A percentile compares a stretch with the other conserved stretches of the same genome.
Evolutionary conservation across 768 basidiomycete genomes (phyloP).

Genomic region (Mycena chlorophos): DNA sequence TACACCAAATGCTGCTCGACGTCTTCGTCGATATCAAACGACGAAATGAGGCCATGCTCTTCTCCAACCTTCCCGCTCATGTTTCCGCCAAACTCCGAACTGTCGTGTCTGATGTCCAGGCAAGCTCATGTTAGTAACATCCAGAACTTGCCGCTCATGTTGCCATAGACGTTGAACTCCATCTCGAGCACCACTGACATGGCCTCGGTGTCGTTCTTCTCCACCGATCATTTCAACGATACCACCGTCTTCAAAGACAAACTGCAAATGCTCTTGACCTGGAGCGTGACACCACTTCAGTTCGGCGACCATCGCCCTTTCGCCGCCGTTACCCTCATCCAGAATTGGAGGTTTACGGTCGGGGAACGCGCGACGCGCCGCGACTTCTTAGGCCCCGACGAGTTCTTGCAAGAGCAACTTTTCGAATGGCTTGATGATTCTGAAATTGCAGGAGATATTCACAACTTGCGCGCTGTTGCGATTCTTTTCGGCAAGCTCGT

Average conservation of each 20-base stretch:
- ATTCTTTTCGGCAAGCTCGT: constrained; percentile 73
- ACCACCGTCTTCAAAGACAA: constrained; percentile 58
- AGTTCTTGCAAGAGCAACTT: constrained; percentile 70
- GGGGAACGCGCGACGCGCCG: constrained; percentile 64
- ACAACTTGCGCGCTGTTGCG: constrained; percentile 61
- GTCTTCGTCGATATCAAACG: constrained; percentile 69
- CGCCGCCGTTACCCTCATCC: constrained; percentile 69
- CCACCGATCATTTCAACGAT: constrained; percentile 40
- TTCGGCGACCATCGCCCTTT: constrained; percentile 81
- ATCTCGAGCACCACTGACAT: constrained; percentile 69
- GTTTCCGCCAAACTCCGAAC: constrained; percentile 60
- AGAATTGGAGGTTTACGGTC: constrained; percentile 59
- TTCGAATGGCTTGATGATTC: constrained; percentile 81
- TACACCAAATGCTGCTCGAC: constrained; percentile 52
- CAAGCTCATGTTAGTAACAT: constrained; percentile 21
- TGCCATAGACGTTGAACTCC: constrained; percentile 53
- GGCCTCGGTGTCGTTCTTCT: constrained; percentile 57
- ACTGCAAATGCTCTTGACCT: constrained; percentile 72
- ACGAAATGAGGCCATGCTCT: constrained; percentile 81
- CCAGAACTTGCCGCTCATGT: not conserved
- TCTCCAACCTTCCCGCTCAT: constrained; percentile 63
- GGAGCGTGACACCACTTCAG: constrained; percentile 79
- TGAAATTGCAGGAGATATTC: constrained; percentile 55
- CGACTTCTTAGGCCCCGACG: constrained; percentile 57
- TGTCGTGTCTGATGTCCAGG: constrained; percentile 57